Percentiles rank a stretch among this genome's conserved stretches.
Evolutionary conservation across 768 basidiomycete species (phyloP).

Genomic region (Leccinum incarnatum): DNA sequence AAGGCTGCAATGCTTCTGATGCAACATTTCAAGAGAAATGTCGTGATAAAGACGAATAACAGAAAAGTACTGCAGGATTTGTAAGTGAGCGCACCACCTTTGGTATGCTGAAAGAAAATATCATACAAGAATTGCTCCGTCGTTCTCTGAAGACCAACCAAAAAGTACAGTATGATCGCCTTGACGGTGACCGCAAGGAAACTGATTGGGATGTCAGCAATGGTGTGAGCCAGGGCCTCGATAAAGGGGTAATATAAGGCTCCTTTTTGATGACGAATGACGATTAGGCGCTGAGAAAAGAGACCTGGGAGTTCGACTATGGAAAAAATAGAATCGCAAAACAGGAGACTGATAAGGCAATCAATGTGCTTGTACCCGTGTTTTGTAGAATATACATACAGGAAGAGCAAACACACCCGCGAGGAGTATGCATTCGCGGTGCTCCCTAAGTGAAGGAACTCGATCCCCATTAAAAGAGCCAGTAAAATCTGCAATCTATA

Average conservation of each 20-base stretch:
- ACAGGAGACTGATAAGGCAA: slow-evolving; percentile 37
- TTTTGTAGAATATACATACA: slow-evolving; percentile 40
- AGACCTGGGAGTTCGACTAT: slow-evolving; percentile 53
- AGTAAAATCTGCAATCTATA: slow-evolving; percentile 36
- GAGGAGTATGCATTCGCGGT: slow-evolving; percentile 40
- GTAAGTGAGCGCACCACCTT: slow-evolving; percentile 29
- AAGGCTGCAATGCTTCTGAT: slow-evolving; percentile 64
- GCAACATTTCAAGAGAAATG: slow-evolving; percentile 69
- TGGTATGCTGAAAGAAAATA: neutral
- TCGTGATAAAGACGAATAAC: slow-evolving; percentile 50
- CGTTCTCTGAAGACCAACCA: slow-evolving; percentile 20
- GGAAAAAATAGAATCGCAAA: slow-evolving; percentile 51
- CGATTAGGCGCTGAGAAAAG: slow-evolving; percentile 43
- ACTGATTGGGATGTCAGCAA: slow-evolving; percentile 46
- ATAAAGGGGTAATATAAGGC: slow-evolving; percentile 51
- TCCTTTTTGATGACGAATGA: slow-evolving; percentile 40
- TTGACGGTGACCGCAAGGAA: slow-evolving; percentile 17
- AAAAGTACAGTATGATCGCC: slow-evolving; percentile 16
- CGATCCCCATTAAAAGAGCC: slow-evolving; percentile 28
- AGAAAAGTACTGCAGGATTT: slow-evolving; percentile 49
- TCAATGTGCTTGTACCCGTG: neutral
- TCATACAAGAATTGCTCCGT: slow-evolving; percentile 20
- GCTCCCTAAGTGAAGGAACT: slow-evolving; percentile 40
- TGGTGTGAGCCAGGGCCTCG: slow-evolving; percentile 40
- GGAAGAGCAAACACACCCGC: slow-evolving; percentile 75